Conservation (phyloP, 345 rosid genomes). For the Ailanthus altissimus region DNA sequence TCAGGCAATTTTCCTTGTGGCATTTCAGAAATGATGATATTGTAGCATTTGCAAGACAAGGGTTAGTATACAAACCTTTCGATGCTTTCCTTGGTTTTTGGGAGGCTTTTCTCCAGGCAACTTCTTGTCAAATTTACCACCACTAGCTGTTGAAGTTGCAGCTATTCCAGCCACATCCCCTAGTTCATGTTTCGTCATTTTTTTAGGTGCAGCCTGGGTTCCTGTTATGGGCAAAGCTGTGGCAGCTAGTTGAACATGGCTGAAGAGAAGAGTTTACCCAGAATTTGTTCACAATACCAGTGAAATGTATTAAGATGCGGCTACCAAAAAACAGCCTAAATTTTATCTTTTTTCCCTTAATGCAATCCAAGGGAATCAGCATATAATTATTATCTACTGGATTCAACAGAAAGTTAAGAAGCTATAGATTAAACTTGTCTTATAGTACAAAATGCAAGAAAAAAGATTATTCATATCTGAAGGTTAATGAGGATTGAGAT, state of each 20-base stretch:
- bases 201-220: conserved; percentile 60
- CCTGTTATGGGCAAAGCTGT: conserved; percentile 86
- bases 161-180: conserved; percentile 89
- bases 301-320: background rate
- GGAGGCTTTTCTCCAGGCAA: conserved; percentile 78
- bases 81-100: conserved; percentile 76
- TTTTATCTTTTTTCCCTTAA: background rate
- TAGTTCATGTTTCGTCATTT: conserved; percentile 66
- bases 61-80: conserved; percentile 56
- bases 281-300: background rate
- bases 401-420: background rate
- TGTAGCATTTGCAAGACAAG: background rate
- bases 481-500: background rate
- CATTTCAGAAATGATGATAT: background rate
- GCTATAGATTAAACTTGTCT: background rate
- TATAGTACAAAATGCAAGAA: background rate
- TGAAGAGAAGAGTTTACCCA: conserved; percentile 35
- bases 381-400: background rate
- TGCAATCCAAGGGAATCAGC: background rate
- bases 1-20: background rate
- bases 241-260: conserved; percentile 91
- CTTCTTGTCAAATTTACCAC: conserved; percentile 95
- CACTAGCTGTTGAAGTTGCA: conserved; percentile 86
- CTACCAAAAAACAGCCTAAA: background rate
- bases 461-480: background rate